A percentile compares a stretch with the other conserved stretches of the same genome.
Evolutionary conservation across 1,139 yeast genomes (phyloP).

Genomic region (Magnusiomyces ingens): DNA sequence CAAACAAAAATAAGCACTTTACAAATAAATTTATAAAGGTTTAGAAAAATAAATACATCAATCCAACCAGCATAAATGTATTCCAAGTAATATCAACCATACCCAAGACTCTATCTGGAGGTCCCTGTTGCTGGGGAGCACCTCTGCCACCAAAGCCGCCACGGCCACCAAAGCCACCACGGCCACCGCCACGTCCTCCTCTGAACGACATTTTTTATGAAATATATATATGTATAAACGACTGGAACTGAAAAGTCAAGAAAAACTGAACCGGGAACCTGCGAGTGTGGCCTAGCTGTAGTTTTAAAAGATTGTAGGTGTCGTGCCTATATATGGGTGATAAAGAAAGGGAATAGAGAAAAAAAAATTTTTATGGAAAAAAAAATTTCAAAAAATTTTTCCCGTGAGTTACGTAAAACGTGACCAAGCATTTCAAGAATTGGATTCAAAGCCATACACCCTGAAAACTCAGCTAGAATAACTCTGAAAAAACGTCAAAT

Average conservation of each 20-base stretch:
- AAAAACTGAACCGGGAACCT: no score
- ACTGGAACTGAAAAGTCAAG: not conserved
- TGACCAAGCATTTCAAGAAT: not conserved
- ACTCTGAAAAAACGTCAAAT: no score
- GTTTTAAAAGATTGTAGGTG: not conserved
- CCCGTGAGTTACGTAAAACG: not conserved
- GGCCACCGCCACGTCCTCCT: constrained; percentile 56
- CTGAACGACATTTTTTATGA: constrained; percentile 3
- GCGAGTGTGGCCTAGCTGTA: not conserved
- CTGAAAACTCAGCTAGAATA: not conserved
- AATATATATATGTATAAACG: not conserved
- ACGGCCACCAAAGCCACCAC: constrained; percentile 55
- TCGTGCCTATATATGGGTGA: not conserved
- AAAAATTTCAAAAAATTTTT: not conserved
- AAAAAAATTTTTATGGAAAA: not conserved
- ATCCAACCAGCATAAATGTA: constrained; percentile 8
- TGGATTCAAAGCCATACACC: constrained; percentile 26
- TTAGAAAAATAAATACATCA: not conserved
- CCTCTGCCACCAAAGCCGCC: constrained; percentile 41
- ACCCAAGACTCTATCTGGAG: constrained; percentile 67
- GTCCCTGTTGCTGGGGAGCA: constrained; percentile 51
- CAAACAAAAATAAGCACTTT: not conserved
- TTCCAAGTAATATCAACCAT: constrained; percentile 23
- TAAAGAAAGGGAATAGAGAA: not conserved
- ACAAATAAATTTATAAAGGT: not conserved